phyloP scores from a whole-genome alignment of 345 rosid species.

The Ceriops tagal region DNA sequence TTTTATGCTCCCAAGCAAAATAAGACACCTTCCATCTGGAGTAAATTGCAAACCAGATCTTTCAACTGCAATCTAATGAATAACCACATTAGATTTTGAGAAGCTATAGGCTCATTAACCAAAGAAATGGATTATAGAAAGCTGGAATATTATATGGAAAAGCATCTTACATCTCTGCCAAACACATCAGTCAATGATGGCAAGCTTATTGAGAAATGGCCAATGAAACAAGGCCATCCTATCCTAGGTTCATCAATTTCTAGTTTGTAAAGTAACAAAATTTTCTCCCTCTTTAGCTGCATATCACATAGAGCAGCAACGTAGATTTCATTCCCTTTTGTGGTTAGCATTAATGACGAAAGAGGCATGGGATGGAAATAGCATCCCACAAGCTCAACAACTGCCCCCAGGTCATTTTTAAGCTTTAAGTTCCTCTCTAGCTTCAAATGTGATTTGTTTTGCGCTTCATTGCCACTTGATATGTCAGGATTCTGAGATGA shows the following conservation, averaged over 20 bases:
- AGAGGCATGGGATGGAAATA: conserved; percentile 69
- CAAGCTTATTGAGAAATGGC: conserved; percentile 48
- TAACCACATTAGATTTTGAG: conserved; percentile 9
- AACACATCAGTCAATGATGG: conserved; percentile 43
- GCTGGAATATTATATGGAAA: conserved; percentile 2
- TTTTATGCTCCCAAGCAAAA: conserved; percentile 56
- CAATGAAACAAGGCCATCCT: conserved; percentile 73
- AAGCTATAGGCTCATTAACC: background rate
- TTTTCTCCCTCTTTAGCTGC: conserved; percentile 37
- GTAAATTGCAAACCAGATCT: conserved; percentile 54
- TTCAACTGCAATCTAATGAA: conserved; percentile 54
- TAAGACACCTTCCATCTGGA: conserved; percentile 65
- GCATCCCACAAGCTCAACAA: conserved; percentile 60
- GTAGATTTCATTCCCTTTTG: conserved; percentile 48
- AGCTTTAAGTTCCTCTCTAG: conserved; percentile 33
- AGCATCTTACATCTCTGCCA: conserved; percentile 42
- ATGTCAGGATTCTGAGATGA: conserved; percentile 24
- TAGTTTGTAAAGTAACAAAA: conserved; percentile 62
- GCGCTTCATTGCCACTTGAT: conserved; percentile 24
- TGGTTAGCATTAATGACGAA: conserved; percentile 46
- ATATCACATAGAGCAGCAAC: conserved; percentile 61
- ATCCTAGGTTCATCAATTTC: conserved; percentile 38
- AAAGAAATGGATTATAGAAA: conserved; percentile 8
- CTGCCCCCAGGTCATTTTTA: conserved; percentile 44
- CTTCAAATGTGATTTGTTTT: conserved; percentile 31